phyloP scores from a whole-genome alignment of 2,329 filamentous ascomycete genomes.

The Hymenoscyphus albidus region DNA sequence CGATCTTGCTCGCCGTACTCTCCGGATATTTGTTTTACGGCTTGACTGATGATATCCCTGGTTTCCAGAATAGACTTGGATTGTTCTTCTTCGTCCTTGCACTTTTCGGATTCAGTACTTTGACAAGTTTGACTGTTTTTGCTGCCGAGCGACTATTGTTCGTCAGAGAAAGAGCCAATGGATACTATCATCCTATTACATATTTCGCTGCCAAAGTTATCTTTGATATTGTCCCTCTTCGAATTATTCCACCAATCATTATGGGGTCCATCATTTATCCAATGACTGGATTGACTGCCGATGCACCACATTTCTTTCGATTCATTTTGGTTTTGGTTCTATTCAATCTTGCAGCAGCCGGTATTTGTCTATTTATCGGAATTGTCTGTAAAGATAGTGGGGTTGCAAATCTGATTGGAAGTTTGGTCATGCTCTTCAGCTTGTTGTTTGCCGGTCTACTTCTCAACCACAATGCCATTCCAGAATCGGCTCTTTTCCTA shows the following conservation, averaged over 20 bases:
- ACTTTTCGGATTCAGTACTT: constrained; percentile 92
- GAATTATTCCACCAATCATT: constrained; percentile 88
- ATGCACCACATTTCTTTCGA: constrained; percentile 78
- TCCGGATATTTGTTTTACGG: constrained; percentile 96
- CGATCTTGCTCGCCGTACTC: constrained; percentile 88
- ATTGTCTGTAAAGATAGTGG: constrained; percentile 89
- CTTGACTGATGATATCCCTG: constrained; percentile 89
- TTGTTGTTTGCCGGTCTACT: constrained; percentile 90
- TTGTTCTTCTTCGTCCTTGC: constrained; percentile 97
- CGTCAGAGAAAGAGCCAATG: constrained; percentile 89
- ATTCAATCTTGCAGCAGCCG: constrained; percentile 92
- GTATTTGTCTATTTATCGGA: constrained; percentile 92
- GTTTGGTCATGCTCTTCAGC: constrained; percentile 95
- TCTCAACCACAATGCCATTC: constrained; percentile 92
- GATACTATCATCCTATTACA: constrained; percentile 89
- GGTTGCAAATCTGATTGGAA: constrained; percentile 90
- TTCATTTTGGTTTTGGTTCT: constrained; percentile 90
- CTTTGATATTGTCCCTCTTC: constrained; percentile 95
- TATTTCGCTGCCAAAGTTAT: constrained; percentile 96
- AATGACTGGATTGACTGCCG: constrained; percentile 89
- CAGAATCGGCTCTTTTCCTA: constrained; percentile 78
- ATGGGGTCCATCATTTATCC: constrained; percentile 96
- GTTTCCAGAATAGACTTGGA: constrained; percentile 95
- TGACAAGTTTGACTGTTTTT: constrained; percentile 92
- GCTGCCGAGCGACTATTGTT: constrained; percentile 87